Percentiles rank a stretch among this genome's conserved stretches.
phyloP scores from a whole-genome alignment of 805 yeast species.

The Candida insectalens region DNA sequence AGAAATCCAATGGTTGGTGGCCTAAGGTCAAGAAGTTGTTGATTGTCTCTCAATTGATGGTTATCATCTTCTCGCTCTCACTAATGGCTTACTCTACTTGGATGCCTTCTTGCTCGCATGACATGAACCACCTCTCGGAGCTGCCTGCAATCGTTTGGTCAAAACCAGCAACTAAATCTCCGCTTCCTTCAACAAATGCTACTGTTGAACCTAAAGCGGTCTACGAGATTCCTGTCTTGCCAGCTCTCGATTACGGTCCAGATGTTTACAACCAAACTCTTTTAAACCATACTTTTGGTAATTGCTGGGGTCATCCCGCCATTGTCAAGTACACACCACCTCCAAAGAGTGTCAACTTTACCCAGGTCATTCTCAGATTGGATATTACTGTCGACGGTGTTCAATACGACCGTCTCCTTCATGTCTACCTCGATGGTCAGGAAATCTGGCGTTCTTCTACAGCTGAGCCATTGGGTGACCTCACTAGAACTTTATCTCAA shows the following conservation, averaged over 20 bases:
- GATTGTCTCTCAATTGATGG: neutral
- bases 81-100: neutral
- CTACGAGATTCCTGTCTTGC: constrained; percentile 21
- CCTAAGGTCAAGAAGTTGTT: neutral
- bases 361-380: constrained; percentile 43
- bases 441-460: constrained; percentile 84
- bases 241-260: constrained; percentile 19
- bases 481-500: constrained; percentile 36
- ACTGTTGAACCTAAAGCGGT: constrained; percentile 16
- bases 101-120: neutral
- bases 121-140: neutral
- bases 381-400: constrained; percentile 46
- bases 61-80: neutral
- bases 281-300: constrained; percentile 40
- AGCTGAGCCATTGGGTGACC: constrained; percentile 57
- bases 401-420: constrained; percentile 59
- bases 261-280: constrained; percentile 33
- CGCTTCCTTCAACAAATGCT: no score
- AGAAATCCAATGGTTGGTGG: neutral
- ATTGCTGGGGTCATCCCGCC: constrained; percentile 53
- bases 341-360: constrained; percentile 30
- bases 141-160: neutral
- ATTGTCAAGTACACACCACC: constrained; percentile 34
- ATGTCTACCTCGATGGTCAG: constrained; percentile 49
- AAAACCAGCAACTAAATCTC: neutral